Base-by-base conservation (phyloP, 257 asterid species). In the Ilex aquifolium region DNA sequence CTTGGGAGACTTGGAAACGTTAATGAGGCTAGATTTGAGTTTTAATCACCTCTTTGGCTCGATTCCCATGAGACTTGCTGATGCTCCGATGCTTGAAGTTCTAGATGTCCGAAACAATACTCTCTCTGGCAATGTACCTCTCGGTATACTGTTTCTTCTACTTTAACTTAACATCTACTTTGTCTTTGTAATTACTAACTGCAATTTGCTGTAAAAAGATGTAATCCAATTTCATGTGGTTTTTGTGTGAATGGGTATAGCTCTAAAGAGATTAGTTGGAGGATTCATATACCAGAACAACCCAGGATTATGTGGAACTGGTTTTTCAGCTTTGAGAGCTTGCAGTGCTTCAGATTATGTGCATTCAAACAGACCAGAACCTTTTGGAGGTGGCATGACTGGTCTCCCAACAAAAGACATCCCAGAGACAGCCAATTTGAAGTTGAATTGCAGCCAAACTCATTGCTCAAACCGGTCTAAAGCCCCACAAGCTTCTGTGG, bases 91-190 rank as follows among this genome's bases (percentile, higher is more conserved):
- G 74, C 95, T 91, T 10, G 78, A 80, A 82, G 82, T 83, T 65
- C 73, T 91, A 27, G 88, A 91, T 72, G 83, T 91, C 49, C 83
- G 86, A 63, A 88, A 82, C 69, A 88, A 91, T 79, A 69, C 80
- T 21, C 88, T 91, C 27, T 91, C 97, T 4, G 98, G 98, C 82
- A 88, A 74, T 79, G 97, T 91, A n/a, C 95, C 97, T 66, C 83
- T 82, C 56, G 98, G 98, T 91, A 91, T 69, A 64, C 29, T 65
- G 27, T 29, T 32, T 13, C 36, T 57, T 60, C 48, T 7, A 6
- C 55, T 49, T 56, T 60, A 29, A 48, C 1, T 57, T 31, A 12
- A 46, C 6, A 46, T 46, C 3, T 10, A 10, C 52, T 46, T 46
- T 12, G 3, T 46, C 10, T 46, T 3, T 6, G 52, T 46, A 46